Conservation (phyloP, 495 filamentous ascomycete genomes). For the Penicillium silybi region DNA sequence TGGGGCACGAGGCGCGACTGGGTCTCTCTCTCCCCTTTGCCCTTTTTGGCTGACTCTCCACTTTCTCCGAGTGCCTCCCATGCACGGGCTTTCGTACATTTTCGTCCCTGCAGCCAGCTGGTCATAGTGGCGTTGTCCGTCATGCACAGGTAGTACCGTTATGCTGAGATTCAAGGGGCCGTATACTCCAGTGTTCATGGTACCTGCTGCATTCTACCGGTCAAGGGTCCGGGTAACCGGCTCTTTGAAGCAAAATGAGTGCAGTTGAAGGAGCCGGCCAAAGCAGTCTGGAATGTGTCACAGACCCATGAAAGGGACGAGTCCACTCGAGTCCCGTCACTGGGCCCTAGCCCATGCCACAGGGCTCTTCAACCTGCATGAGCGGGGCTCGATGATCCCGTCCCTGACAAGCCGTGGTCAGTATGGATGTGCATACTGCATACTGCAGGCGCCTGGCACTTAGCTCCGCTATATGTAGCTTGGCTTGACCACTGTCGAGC, state of each 20-base stretch:
- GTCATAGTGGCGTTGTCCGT: slow-evolving; percentile 9
- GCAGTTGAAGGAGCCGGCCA: too few relatives aligned
- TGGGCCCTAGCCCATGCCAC: slow-evolving; percentile 22
- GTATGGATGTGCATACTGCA: slow-evolving; percentile 33
- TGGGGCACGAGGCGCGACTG: slow-evolving; percentile 17
- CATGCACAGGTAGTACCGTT: not conserved
- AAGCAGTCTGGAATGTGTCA: slow-evolving; percentile 26
- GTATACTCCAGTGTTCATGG: not conserved
- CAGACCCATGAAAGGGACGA: slow-evolving; percentile 18
- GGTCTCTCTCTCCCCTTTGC: slow-evolving; percentile 17
- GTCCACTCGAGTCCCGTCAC: slow-evolving; percentile 18
- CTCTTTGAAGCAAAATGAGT: too few relatives aligned
- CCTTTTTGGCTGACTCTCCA: slow-evolving; percentile 11
- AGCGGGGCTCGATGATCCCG: slow-evolving; percentile 11
- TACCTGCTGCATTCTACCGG: not conserved
- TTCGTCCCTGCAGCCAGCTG: slow-evolving; percentile 24
- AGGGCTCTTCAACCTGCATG: slow-evolving; percentile 19
- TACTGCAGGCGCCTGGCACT: slow-evolving; percentile 23
- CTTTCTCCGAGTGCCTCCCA: slow-evolving; percentile 13
- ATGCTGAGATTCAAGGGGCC: slow-evolving; percentile 1
- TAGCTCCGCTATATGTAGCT: slow-evolving; percentile 23
- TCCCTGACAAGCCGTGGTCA: slow-evolving; percentile 19
- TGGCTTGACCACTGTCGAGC: slow-evolving; percentile 4
- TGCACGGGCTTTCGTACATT: slow-evolving; percentile 18
- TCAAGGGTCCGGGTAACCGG: slow-evolving; percentile 1